phyloP scores from a whole-genome alignment of 371 early-diverging fungal genomes.

The Mucor indicus region DNA sequence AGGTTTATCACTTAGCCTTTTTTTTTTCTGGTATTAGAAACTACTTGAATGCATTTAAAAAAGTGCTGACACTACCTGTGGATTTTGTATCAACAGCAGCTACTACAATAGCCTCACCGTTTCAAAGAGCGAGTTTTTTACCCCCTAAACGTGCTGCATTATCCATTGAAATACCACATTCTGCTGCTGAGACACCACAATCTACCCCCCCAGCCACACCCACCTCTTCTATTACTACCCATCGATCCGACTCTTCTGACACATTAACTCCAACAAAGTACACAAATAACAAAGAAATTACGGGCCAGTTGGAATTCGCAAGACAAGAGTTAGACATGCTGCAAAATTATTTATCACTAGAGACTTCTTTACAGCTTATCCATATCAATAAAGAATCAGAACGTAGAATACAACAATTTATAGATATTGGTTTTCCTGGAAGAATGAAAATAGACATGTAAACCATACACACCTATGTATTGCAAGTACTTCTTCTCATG shows the following conservation, averaged over 20 bases:
- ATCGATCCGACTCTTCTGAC: no score
- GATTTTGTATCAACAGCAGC: slow-evolving; percentile 50
- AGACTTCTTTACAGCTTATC: slow-evolving; percentile 74
- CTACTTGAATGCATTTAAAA: slow-evolving; percentile 51
- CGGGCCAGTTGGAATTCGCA: slow-evolving; percentile 21
- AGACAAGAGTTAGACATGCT: slow-evolving; percentile 53
- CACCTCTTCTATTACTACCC: no score
- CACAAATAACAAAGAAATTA: slow-evolving; percentile 13
- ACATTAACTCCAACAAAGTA: no score
- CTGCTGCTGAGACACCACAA: no score
- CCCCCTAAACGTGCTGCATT: no score
- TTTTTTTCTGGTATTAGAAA: slow-evolving; percentile 34
- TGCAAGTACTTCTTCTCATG: no score
- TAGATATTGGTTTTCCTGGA: slow-evolving; percentile 30
- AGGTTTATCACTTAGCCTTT: slow-evolving; percentile 4
- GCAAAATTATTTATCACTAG: slow-evolving; percentile 67
- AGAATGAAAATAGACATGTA: slow-evolving; percentile 27
- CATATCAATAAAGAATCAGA: slow-evolving; percentile 80
- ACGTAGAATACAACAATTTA: slow-evolving; percentile 50
- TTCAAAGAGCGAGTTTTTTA: slow-evolving; percentile 14
- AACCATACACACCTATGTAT: neutral
- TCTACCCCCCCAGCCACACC: slow-evolving; percentile 24
- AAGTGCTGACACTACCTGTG: slow-evolving; percentile 44
- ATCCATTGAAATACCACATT: no score
- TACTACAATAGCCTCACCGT: slow-evolving; percentile 33